Evolutionary conservation across 208 protist genomes (phyloP).

Genomic region (Herpetomonas tarakana): DNA sequence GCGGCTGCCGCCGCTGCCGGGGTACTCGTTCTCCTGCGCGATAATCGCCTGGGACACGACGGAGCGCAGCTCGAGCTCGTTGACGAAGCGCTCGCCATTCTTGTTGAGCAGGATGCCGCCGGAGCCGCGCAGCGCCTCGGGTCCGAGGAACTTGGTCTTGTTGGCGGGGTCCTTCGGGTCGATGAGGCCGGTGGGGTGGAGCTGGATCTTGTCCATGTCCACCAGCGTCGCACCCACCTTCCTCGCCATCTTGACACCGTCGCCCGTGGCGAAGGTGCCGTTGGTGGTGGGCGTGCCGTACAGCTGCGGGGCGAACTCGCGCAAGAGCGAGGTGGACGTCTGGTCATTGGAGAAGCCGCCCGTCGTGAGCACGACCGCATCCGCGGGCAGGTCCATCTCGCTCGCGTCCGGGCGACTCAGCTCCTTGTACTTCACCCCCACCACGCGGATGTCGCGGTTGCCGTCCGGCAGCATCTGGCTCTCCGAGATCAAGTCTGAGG

Average conservation of each 20-base stretch:
- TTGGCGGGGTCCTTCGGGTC: conserved; percentile 84
- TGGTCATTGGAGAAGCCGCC: conserved; percentile 85
- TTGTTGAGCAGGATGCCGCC: conserved; percentile 93
- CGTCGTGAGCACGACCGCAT: conserved; percentile 86
- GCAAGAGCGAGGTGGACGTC: conserved; percentile 54
- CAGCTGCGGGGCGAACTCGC: conserved; percentile 73
- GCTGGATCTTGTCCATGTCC: conserved; percentile 92
- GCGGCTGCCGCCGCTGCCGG: conserved; percentile 31
- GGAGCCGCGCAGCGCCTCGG: conserved; percentile 93
- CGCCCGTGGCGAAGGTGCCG: conserved; percentile 79
- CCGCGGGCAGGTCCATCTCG: conserved; percentile 37
- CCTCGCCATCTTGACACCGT: conserved; percentile 70
- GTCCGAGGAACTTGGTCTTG: conserved; percentile 91
- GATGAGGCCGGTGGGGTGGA: conserved; percentile 96
- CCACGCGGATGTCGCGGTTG: conserved; percentile 37
- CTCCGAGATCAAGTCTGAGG: conserved; percentile 35
- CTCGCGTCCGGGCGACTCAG: conserved; percentile 11
- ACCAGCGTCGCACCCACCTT: conserved; percentile 65
- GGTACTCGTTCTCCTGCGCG: conserved; percentile 47
- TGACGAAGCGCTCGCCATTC: conserved; percentile 88
- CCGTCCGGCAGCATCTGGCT: conserved; percentile 29
- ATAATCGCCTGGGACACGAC: conserved; percentile 87
- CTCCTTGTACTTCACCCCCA: conserved; percentile 44
- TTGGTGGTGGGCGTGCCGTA: conserved; percentile 88
- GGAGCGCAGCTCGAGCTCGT: conserved; percentile 94